Base-by-base conservation (phyloP, 805 yeast species). In the Grigorovia humatica region DNA sequence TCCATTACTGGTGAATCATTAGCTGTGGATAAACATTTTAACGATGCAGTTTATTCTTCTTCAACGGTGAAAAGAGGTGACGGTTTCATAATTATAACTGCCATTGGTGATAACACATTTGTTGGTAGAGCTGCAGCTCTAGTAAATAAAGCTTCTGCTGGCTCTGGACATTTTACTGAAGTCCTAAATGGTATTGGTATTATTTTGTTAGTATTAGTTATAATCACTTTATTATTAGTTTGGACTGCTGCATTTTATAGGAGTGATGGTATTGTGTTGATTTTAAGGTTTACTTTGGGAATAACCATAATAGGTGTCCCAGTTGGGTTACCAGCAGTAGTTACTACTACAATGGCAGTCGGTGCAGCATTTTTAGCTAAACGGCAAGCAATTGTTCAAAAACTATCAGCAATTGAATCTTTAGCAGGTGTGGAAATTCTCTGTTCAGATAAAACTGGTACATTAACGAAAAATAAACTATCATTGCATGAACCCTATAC, bases 351-450 rank as follows among this genome's bases (percentile, higher is more conserved):
- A 73, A 88, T 89, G 96, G 96, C 97, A 74, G 97, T 90, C 74
- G 97, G 97, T 83, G 97, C 96, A 73, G 96, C 96, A 69, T 88
- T 88, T 84, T 78, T 89, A 69, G 96, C 96, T 67, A 86, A 88
- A 81, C 89, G 88, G 76, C 88, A 88, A 77, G 96, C 96, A 63
- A 89, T 89, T 79, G 96, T 89, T 67, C 96, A 89, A 76, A 90
- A 90, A 73, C 80, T 89, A 69, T 86, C 96, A 72, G 96, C 96
- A 62, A 89, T 89, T 76, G 97, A 89, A 78, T 88, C 96, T 57
- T 78, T 89, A 64, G 97, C 96, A 61, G 96, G 96, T 83, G 96
- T 89, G 68, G 96, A 90, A 78, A 88, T 89, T 74, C 80, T 89
- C 72, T 89, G 97, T 83, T 89, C 96, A 64, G 97, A 89, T 77